phyloP scores from a whole-genome alignment of 371 early-diverging fungal species.

The Catenaria anguillulae region DNA sequence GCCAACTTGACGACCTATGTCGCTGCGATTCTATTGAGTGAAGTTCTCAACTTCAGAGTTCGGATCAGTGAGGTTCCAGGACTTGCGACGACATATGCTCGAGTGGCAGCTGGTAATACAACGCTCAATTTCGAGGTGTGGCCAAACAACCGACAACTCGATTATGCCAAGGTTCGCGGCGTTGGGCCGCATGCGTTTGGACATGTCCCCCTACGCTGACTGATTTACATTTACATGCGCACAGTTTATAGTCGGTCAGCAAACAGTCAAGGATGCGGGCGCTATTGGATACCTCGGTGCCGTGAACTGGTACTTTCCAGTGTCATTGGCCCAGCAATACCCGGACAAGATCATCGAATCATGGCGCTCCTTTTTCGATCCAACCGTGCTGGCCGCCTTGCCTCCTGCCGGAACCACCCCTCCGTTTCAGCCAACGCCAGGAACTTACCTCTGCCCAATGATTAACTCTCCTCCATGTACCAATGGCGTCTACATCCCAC shows the following conservation, averaged over 20 bases:
- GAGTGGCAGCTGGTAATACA: no score
- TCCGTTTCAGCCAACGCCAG: not conserved
- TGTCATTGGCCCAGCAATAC: not conserved
- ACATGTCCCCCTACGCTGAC: no score
- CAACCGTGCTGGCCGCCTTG: not conserved
- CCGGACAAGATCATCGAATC: not conserved
- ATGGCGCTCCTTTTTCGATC: not conserved
- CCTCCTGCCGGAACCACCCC: not conserved
- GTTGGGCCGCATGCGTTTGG: no score
- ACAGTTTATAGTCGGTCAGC: not conserved
- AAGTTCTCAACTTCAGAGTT: no score
- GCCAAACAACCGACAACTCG: no score
- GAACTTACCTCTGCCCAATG: not conserved
- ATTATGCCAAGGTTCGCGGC: no score
- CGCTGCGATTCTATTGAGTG: no score
- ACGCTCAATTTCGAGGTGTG: no score
- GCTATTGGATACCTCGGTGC: not conserved
- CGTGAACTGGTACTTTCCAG: not conserved
- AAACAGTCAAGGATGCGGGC: not conserved
- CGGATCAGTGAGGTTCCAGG: no score
- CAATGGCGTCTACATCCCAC: not conserved
- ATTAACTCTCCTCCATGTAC: not conserved
- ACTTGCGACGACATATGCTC: no score
- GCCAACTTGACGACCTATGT: no score
- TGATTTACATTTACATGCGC: not conserved